Conservation (phyloP, 768 basidiomycete genomes). For the Termitomyces sp. region DNA sequence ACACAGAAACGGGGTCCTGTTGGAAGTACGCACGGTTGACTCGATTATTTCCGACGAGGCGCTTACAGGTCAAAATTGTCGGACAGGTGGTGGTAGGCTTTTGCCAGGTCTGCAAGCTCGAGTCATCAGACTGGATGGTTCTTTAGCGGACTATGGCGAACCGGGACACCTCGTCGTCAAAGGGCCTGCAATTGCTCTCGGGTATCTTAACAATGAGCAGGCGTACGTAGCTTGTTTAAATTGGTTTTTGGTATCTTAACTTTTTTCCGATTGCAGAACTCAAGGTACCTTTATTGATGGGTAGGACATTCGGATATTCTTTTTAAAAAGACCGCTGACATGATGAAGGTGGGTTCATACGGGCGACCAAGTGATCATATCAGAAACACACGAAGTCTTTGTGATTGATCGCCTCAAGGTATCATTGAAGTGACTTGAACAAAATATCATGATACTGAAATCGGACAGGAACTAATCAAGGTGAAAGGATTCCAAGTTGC, state of each 20-base stretch:
- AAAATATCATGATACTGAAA: not conserved
- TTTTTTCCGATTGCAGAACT: conserved; percentile 33
- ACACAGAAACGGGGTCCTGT: conserved; percentile 34
- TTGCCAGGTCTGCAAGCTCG: conserved; percentile 39
- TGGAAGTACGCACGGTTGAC: conserved; percentile 23
- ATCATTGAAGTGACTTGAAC: not conserved
- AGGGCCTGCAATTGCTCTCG: conserved; percentile 35
- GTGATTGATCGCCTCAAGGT: conserved; percentile 60
- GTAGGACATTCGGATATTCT: conserved; percentile 20
- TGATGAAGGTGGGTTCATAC: conserved; percentile 54
- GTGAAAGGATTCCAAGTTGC: conserved; percentile 56
- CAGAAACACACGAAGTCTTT: conserved; percentile 45
- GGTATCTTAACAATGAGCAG: conserved; percentile 40
- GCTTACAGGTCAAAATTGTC: not conserved
- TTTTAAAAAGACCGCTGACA: not conserved
- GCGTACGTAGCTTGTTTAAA: conserved; percentile 38
- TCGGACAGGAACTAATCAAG: conserved; percentile 56
- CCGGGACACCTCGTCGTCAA: conserved; percentile 43
- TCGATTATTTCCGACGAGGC: not conserved
- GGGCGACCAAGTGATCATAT: conserved; percentile 53
- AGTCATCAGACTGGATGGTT: conserved; percentile 42
- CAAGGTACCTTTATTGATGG: conserved; percentile 56
- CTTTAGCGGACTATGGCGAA: conserved; percentile 35
- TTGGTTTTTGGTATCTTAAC: not conserved
- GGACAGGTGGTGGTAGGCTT: conserved; percentile 33